Conservation (phyloP, 805 yeast species). For the Starmerella roubikii region DNA sequence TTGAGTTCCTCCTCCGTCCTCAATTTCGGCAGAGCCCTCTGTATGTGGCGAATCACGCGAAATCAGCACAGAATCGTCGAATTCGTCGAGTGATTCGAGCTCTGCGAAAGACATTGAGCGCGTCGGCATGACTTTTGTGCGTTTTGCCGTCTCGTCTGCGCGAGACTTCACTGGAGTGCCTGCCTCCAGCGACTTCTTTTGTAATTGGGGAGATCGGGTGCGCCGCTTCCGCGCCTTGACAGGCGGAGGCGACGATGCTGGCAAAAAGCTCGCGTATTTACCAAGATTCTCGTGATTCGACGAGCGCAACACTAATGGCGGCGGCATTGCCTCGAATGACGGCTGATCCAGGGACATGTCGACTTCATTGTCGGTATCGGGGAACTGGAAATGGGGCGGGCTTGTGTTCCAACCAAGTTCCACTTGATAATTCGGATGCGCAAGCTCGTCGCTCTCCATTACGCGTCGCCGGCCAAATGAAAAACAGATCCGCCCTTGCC, state of each 20-base stretch:
- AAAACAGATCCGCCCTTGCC: too few relatives aligned
- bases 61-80: too few relatives aligned
- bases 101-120: not conserved
- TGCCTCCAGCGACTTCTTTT: too few relatives aligned
- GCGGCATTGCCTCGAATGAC: not conserved
- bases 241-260: constrained; percentile 17
- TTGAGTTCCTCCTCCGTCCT: too few relatives aligned
- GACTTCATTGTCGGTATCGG: constrained; percentile 2
- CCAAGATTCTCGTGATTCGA: constrained; percentile 9
- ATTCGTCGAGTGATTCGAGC: not conserved
- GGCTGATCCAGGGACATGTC: not conserved
- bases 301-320: not conserved
- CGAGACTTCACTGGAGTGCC: too few relatives aligned
- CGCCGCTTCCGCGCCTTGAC: constrained; percentile 1
- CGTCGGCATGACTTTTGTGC: too few relatives aligned
- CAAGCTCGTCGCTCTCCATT: constrained; percentile 3
- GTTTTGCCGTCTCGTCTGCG: too few relatives aligned
- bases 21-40: too few relatives aligned
- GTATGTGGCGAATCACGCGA: too few relatives aligned
- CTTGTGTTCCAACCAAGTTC: constrained; percentile 14
- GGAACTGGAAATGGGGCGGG: constrained; percentile 6
- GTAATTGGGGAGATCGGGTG: not conserved
- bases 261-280: constrained; percentile 10
- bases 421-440: not conserved
- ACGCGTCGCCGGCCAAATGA: too few relatives aligned